Base-by-base conservation (phyloP, 257 asterid species). In the Solanum sitiens region DNA sequence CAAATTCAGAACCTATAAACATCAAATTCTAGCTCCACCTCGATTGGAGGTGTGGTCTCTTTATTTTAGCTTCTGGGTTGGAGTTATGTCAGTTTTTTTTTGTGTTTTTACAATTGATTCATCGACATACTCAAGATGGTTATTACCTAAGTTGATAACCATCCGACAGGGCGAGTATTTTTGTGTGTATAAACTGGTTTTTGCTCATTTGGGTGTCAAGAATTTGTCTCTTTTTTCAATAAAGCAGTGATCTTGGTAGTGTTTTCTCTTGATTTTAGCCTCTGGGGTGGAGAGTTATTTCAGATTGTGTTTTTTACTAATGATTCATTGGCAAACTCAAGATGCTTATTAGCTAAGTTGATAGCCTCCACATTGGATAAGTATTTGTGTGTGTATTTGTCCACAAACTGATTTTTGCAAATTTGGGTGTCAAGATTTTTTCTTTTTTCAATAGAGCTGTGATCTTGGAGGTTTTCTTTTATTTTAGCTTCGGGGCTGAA, bases 311-410 rank as follows among this genome's bases (percentile, higher is more conserved):
- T 0, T 47, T 15, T 7, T 9, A 18, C 25, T 8, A 72, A 33
- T 0, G 27, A 70, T 70, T 30, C 40, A 70, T 67, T 32, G 76
- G 97, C 75, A 94, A 93, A 85, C 93, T 95, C 30, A 94, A 94
- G 95, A 96, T 96, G 98, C 94, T 94, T 61, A 92, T 94, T 88
- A 94, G 91, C 91, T 94, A 89, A 88, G 98, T 96, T 87, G 98
- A 95, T 89, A 93, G 91, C 74, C 98, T 94, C 44, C 98, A 95
- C 87, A 92, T 93, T 23, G 32, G 44, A 8, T 84, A n/a, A 6
- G 33, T 23, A 73, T 73, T 37, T 23, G 33, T 39, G 83, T 37
- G 47, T 68, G 33, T 32, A 6, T 50, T 4, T 45, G 13, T 35
- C 35, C 39, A 56, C 21, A 20, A 63, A 40, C 42, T 75, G 76